Percentiles rank a stretch among this genome's conserved stretches.
Evolutionary conservation across 2,329 filamentous ascomycete genomes (phyloP).

Genomic region (Geosmithia morbida): DNA sequence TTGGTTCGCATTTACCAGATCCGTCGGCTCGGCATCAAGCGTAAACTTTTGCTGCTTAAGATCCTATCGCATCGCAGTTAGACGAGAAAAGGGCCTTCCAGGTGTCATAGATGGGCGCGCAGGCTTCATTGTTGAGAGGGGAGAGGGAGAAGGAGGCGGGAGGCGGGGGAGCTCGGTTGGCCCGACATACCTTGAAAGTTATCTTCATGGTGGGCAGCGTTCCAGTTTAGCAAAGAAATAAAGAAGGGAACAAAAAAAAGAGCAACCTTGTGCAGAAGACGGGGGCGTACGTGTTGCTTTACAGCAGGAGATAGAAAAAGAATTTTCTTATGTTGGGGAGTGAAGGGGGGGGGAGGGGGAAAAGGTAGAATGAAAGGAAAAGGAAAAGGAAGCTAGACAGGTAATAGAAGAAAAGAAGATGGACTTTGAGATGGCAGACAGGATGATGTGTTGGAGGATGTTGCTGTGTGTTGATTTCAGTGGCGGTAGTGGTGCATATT

Average conservation of each 20-base stretch:
- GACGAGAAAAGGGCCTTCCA: not conserved
- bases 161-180: not conserved
- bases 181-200: constrained; percentile 44
- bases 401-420: not conserved
- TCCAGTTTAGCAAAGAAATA: constrained; percentile 1
- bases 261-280: not conserved
- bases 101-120: not conserved
- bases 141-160: not conserved
- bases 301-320: not conserved
- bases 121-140: not conserved
- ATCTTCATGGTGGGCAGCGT: constrained; percentile 47
- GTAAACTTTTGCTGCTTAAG: constrained; percentile 98
- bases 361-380: not conserved
- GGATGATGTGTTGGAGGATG: no score
- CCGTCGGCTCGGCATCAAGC: constrained; percentile 85
- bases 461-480: no score
- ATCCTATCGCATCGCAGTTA: constrained; percentile 42
- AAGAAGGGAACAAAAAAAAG: not conserved
- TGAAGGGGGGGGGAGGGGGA: no score
- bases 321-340: no score
- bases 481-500: no score
- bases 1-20: constrained; percentile 58
- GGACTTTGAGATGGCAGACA: no score
- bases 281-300: not conserved
- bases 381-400: not conserved